Conservation (phyloP, 2,329 filamentous ascomycete species). For the Thielaviopsis euricoi region DNA sequence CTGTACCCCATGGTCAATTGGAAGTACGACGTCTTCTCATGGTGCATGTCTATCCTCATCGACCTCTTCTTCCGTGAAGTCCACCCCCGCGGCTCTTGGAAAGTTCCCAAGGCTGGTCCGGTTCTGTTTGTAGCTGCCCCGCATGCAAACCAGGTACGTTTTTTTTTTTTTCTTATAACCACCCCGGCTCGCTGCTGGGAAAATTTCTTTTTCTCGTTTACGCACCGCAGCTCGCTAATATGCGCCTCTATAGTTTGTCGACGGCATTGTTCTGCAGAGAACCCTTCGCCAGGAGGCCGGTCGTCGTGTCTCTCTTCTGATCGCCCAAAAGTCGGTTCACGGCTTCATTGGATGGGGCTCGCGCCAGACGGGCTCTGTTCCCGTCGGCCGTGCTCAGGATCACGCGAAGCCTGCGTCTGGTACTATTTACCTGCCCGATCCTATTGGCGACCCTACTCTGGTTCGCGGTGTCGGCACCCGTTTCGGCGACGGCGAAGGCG, state of each 20-base stretch:
- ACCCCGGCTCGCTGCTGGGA: conserved; percentile 3
- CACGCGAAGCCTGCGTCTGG: conserved; percentile 64
- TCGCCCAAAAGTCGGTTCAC: conserved; percentile 89
- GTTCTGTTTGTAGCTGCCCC: conserved; percentile 93
- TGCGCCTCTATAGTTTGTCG: conserved; percentile 57
- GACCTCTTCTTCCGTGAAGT: conserved; percentile 98
- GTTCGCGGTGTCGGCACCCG: conserved; percentile 65
- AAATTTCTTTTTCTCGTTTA: not conserved
- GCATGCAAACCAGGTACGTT: conserved; percentile 77
- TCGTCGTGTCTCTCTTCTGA: conserved; percentile 79
- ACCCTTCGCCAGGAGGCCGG: conserved; percentile 74
- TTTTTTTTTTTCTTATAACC: conserved; percentile 9
- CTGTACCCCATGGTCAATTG: conserved; percentile 53
- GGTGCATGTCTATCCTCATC: conserved; percentile 64
- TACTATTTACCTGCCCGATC: conserved; percentile 76
- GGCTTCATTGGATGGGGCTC: conserved; percentile 84
- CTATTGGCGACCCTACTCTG: conserved; percentile 66
- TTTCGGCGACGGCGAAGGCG: conserved; percentile 56
- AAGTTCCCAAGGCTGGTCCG: conserved; percentile 73
- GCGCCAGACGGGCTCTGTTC: conserved; percentile 70
- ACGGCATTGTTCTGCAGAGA: conserved; percentile 84
- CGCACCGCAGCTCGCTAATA: not conserved
- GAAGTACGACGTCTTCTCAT: conserved; percentile 65
- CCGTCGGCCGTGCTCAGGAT: conserved; percentile 87
- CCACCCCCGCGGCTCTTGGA: conserved; percentile 87